These are phyloP conservation scores for Talaromyces sp. DNA, from an alignment of 2,329 filamentous ascomycete species.

Conservation along the genomic window DNA sequence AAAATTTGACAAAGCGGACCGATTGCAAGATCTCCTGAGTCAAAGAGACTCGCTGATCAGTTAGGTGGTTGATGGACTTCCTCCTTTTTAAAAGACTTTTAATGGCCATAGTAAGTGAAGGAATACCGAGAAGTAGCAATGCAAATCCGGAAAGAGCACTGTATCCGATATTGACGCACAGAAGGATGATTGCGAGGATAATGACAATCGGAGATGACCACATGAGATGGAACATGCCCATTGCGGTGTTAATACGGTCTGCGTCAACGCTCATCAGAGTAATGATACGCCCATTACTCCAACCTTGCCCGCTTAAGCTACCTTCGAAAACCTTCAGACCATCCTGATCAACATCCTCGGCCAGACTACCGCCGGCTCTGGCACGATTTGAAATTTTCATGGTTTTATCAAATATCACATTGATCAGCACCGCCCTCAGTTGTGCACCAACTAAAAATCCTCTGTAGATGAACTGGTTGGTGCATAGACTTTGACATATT, in stretches of 20 bases:
- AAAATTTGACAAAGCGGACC: slow-evolving; percentile 93
- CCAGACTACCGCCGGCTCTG: slow-evolving; percentile 69
- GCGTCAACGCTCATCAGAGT: slow-evolving; percentile 96
- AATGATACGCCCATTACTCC: slow-evolving; percentile 87
- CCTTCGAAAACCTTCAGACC: slow-evolving; percentile 22
- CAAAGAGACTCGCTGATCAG: slow-evolving; percentile 83
- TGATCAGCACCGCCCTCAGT: slow-evolving; percentile 74
- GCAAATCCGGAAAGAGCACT: slow-evolving; percentile 86
- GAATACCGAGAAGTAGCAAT: slow-evolving; percentile 73
- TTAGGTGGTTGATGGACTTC: slow-evolving; percentile 83
- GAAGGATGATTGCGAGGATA: slow-evolving; percentile 71
- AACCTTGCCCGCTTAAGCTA: slow-evolving; percentile 62
- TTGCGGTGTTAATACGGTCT: slow-evolving; percentile 85
- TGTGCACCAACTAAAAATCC: slow-evolving; percentile 92
- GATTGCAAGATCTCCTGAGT: slow-evolving; percentile 90
- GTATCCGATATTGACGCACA: slow-evolving; percentile 84
- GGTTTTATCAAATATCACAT: slow-evolving; percentile 85
- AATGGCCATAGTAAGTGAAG: slow-evolving; percentile 72
- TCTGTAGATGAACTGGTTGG: slow-evolving; percentile 87
- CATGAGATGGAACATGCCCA: slow-evolving; percentile 81
- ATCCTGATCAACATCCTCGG: slow-evolving; percentile 42
- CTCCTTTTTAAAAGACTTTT: slow-evolving; percentile 71
- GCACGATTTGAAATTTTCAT: slow-evolving; percentile 86
- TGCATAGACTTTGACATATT: slow-evolving; percentile 71
- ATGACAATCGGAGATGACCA: slow-evolving; percentile 78